Conservation (phyloP, 2,329 filamentous ascomycete genomes). For the Diaporthe humulicola region DNA sequence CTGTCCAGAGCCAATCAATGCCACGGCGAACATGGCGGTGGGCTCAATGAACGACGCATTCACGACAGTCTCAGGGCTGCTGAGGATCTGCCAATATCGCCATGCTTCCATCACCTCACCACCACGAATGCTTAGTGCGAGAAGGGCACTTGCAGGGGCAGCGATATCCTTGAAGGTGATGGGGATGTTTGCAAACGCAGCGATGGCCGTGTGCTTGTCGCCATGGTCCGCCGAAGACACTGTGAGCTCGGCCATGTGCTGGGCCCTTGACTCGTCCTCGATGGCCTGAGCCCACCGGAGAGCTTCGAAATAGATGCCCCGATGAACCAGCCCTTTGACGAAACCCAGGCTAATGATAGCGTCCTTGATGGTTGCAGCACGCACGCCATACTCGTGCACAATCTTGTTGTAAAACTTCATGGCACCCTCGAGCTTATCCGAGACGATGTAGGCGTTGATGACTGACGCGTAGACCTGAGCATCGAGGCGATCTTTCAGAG, state of each 20-base stretch:
- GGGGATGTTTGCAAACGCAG: conserved; percentile 73
- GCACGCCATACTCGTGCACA: conserved; percentile 70
- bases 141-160: conserved; percentile 80
- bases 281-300: conserved; percentile 79
- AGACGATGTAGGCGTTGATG: conserved; percentile 88
- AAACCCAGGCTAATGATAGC: conserved; percentile 81
- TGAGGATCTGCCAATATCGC: conserved; percentile 84
- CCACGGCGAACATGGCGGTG: conserved; percentile 90
- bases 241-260: conserved; percentile 80
- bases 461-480: conserved; percentile 91
- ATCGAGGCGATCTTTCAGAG: conserved; percentile 80
- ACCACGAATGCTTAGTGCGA: conserved; percentile 87
- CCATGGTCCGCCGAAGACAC: conserved; percentile 84
- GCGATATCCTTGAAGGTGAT: conserved; percentile 62
- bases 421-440: conserved; percentile 84
- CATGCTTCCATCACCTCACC: conserved; percentile 84
- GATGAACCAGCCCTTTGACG: conserved; percentile 81
- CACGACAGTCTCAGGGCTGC: conserved; percentile 70
- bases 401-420: conserved; percentile 89
- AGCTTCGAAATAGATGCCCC: conserved; percentile 79
- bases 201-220: conserved; percentile 75
- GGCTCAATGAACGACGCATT: conserved; percentile 83
- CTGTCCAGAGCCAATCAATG: conserved; percentile 87
- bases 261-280: conserved; percentile 68
- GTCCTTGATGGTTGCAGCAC: conserved; percentile 75